Conservation (phyloP, 257 asterid species). For the Linaria vulgaris region DNA sequence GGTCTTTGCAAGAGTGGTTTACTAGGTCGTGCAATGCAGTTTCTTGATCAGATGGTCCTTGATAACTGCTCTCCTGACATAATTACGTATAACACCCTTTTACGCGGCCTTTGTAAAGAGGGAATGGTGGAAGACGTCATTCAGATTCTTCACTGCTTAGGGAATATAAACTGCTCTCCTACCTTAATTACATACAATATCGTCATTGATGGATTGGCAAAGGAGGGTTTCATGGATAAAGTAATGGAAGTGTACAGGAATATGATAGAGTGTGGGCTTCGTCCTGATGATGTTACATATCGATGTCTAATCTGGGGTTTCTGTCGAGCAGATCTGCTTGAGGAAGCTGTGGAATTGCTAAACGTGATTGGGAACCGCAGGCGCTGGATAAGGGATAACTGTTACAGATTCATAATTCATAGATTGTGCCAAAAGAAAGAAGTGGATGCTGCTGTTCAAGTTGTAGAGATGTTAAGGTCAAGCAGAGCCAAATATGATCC, state of each 20-base stretch:
- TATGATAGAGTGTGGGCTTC: constrained; percentile 55
- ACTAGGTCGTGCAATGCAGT: constrained; percentile 67
- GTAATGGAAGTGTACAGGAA: constrained; percentile 61
- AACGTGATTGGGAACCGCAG: constrained; percentile 49
- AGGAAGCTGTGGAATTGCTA: constrained; percentile 65
- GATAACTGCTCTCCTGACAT: constrained; percentile 55
- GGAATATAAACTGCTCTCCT: constrained; percentile 51
- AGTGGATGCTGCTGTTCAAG: constrained; percentile 56
- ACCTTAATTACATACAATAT: constrained; percentile 67
- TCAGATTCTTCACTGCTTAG: constrained; percentile 46
- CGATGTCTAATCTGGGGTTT: constrained; percentile 87
- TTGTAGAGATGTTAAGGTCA: constrained; percentile 48
- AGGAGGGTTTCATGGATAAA: constrained; percentile 63
- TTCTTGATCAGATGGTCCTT: constrained; percentile 60
- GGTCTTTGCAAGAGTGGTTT: constrained; percentile 75
- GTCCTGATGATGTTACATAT: constrained; percentile 78
- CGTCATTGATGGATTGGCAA: constrained; percentile 76
- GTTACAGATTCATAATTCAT: constrained; percentile 66
- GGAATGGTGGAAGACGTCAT: constrained; percentile 61
- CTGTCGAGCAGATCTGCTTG: constrained; percentile 68
- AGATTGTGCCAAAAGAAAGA: constrained; percentile 60
- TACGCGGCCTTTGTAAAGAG: constrained; percentile 67
- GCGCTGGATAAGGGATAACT: constrained; percentile 58
- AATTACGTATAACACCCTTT: constrained; percentile 75
- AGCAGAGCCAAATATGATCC: constrained; percentile 39